Base-by-base conservation (phyloP, 2,329 filamentous ascomycete genomes). In the Aspergillus sp. region DNA sequence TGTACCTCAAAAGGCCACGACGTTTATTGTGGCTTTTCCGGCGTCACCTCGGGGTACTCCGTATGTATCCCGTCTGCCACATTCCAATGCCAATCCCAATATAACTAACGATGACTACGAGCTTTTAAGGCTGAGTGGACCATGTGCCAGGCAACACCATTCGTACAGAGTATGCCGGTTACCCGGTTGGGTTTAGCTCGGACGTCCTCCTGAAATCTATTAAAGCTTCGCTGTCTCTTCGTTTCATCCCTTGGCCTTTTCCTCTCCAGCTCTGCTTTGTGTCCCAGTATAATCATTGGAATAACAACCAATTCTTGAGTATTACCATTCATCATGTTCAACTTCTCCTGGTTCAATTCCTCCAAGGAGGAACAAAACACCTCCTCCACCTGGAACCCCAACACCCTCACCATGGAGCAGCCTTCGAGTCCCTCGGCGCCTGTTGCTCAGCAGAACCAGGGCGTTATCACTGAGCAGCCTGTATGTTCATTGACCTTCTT, bases 321-420 rank as follows among this genome's bases (percentile, higher is more conserved):
- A 12, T 26, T 26, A 12, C 28, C 7, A 35, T 34, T 7, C 50
- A 50, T 19, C 39, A 58, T 60, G 57, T 60, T 61, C 57, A 56
- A 59, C 53, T 60, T 63, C 59, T 57, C 57, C 56, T 52, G 55
- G 45, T 64, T 63, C 58, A 64, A 63, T 47, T 60, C 62, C 33
- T 49, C 59, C 40, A 53, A 58, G 48, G 46, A 59, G 42, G 59
- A 19, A 19, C 19, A 60, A 34, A 44, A 53, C 42, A 40, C 42
- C 27, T 4, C 42, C 27, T 4, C 49, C 27, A 52, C 52, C 43
- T 65, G 61, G 62, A 61, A 65, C 52, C 41, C 61, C 46, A 55
- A 58, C 51, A 60, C 60, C 9, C 48, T 65, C 41, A 57, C 60
- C 41, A 63, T 63, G 60, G 57, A 64, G 48, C 61, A 61, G 50